Evolutionary conservation across 2,329 filamentous ascomycete species (phyloP).

Genomic region (Fusarium nygamai): DNA sequence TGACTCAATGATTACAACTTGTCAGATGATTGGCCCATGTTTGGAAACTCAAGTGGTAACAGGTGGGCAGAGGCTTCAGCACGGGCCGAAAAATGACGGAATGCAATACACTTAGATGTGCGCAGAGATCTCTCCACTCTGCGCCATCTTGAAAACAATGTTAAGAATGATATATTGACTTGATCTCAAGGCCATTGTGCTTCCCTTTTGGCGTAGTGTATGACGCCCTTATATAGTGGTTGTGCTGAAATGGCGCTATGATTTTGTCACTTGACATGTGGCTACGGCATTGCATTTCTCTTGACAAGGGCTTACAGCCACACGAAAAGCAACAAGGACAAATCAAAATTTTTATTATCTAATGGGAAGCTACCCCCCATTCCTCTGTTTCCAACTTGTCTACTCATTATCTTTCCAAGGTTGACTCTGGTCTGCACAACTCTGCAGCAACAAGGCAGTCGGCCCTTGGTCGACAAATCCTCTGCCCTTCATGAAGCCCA

Average conservation of each 20-base stretch:
- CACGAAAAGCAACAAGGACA: not conserved
- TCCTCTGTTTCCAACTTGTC: not conserved
- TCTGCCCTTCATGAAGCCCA: not conserved
- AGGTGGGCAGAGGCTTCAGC: not conserved
- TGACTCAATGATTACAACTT: too few species aligned
- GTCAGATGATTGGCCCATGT: too few species aligned
- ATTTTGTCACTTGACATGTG: not conserved
- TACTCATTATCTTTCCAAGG: rapidly evolving
- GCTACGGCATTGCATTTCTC: not conserved
- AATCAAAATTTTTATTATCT: too few species aligned
- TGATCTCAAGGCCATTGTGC: not conserved
- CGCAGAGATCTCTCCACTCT: not conserved
- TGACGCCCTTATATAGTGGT: not conserved
- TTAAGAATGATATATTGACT: not conserved
- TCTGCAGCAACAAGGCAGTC: not conserved
- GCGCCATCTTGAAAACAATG: rapidly evolving
- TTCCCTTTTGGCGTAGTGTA: not conserved
- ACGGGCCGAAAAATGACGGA: not conserved
- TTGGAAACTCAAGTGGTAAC: too few species aligned
- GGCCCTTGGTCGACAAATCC: too few species aligned
- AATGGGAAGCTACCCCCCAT: too few species aligned
- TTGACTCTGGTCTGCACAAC: not conserved
- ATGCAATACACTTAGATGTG: not conserved
- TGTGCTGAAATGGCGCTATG: not conserved
- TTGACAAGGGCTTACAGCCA: not conserved